Evolutionary conservation across 2,329 filamentous ascomycete genomes (phyloP), one percentile per base, ranked within the genome.

Genomic region (Sordariomycetes sp.): DNA sequence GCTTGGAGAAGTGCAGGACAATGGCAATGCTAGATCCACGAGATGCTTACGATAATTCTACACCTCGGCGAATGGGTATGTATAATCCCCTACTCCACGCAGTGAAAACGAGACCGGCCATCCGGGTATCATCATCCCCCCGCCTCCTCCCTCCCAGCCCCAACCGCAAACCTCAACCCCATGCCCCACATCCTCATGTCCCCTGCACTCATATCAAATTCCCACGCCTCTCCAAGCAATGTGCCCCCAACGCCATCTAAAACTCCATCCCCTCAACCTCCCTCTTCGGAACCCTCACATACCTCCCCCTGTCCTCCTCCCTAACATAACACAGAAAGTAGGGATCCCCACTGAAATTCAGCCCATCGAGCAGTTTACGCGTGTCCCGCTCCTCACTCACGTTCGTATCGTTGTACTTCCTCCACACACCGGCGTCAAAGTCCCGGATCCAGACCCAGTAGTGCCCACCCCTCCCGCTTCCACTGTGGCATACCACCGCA

Each of bases 371-470:
- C 48, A 96, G 88, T 54, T 86, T 80, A 17, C 76, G 75, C 8
- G 80, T 76, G 64, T 88, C 79, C 28, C 83, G 79, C 59, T 79
- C 75, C 61, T 88, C 82, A 10, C 50, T 32, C 20, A 58, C 51
- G n/a, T 57, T 56, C 57, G 86, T 86, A 65, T 99, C 94, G 67
- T 99, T 99, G 76, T 96, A 99, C 65, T 89, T 90, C 58, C 90
- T 85, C 91, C 94, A 99, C 22, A 91, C 75, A 50, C 82, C 80
- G 53, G 82, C 80, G 62, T 85, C 80, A 68, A 95, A 95, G 72
- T 97, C 94, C 65, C 85, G 88, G 61, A 99, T 95, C 79, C 91
- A 96, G 52, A 96, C 90, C 86, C 90, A 96, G 72, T 97, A 99
- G 69, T 99, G 94, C 0, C 94, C 94, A 52, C 85, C 85, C 52